These are phyloP conservation scores for Lactarius quietus DNA, from an alignment of 768 basidiomycete species.

Conservation along the genomic window DNA sequence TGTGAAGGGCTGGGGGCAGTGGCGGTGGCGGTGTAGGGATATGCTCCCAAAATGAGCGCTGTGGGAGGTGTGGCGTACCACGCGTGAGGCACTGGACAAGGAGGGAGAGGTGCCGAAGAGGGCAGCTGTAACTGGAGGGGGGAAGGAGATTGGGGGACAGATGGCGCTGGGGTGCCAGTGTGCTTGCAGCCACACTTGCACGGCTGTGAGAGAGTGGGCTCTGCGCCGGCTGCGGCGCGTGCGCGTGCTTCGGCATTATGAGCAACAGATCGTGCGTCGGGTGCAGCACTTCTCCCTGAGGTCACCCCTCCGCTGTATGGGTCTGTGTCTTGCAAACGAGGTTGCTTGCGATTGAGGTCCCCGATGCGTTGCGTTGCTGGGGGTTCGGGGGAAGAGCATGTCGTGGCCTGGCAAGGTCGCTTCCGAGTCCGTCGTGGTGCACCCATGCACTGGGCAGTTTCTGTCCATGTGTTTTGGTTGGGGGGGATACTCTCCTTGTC, in stretches of 20 bases:
- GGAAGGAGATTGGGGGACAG: not conserved
- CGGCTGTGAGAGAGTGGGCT: not conserved
- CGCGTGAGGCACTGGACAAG: too few relatives aligned
- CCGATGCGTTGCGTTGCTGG: not conserved
- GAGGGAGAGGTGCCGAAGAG: too few relatives aligned
- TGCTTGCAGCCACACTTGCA: too few relatives aligned
- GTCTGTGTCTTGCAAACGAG: not conserved
- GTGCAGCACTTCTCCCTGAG: not conserved
- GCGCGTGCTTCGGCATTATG: not conserved
- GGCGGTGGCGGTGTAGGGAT: too few relatives aligned
- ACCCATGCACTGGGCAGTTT: not conserved
- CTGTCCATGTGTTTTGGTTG: not conserved
- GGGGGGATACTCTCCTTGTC: not conserved
- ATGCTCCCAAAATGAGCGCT: too few relatives aligned
- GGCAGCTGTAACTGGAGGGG: too few relatives aligned
- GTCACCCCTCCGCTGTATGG: not conserved
- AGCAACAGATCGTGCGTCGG: not conserved
- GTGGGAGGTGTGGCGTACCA: too few relatives aligned
- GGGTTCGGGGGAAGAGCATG: not conserved
- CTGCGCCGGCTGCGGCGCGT: not conserved
- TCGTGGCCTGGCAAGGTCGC: too few relatives aligned
- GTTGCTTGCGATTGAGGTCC: not conserved
- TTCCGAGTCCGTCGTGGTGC: too few relatives aligned
- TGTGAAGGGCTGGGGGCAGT: too few relatives aligned
- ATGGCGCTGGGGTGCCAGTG: too few relatives aligned